These are phyloP conservation scores for Ascochyta rabiei DNA, from an alignment of 2,329 filamentous ascomycete species.

Conservation along the genomic window DNA sequence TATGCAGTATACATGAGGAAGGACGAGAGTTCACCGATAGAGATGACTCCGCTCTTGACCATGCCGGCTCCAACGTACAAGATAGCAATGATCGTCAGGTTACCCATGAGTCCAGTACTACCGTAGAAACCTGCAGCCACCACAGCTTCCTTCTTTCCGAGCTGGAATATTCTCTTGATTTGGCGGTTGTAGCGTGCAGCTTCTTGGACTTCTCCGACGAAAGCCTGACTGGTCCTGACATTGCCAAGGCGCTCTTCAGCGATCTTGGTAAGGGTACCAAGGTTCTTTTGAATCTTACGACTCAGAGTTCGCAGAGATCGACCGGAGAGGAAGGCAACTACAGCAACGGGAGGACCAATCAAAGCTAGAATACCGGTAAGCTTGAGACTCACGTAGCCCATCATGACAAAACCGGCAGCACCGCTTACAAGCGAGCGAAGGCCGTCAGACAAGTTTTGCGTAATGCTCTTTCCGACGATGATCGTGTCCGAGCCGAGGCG, in stretches of 20 bases:
- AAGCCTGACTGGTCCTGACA: constrained; percentile 94
- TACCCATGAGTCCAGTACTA: constrained; percentile 86
- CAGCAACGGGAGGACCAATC: constrained; percentile 88
- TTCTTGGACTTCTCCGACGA: constrained; percentile 91
- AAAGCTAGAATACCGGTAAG: constrained; percentile 84
- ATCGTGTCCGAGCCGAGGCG: constrained; percentile 95
- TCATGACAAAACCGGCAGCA: constrained; percentile 84
- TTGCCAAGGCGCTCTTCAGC: constrained; percentile 98
- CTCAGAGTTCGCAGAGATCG: constrained; percentile 87
- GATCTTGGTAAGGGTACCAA: constrained; percentile 93
- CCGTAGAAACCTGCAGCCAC: constrained; percentile 91
- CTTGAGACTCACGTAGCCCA: constrained; percentile 94
- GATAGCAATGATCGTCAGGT: constrained; percentile 92
- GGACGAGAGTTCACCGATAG: constrained; percentile 88
- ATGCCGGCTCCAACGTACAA: constrained; percentile 90
- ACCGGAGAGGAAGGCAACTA: constrained; percentile 91
- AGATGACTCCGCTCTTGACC: constrained; percentile 84
- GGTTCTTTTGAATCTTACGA: constrained; percentile 89
- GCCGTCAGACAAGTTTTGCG: constrained; percentile 97
- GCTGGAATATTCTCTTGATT: constrained; percentile 86
- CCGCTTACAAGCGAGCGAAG: constrained; percentile 89
- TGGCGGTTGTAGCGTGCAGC: constrained; percentile 90
- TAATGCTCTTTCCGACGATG: constrained; percentile 98
- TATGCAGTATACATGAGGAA: constrained; percentile 99
- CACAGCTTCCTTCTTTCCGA: constrained; percentile 85